Conservation (phyloP, 2,329 filamentous ascomycete genomes). For the Hypoxylon sp. region DNA sequence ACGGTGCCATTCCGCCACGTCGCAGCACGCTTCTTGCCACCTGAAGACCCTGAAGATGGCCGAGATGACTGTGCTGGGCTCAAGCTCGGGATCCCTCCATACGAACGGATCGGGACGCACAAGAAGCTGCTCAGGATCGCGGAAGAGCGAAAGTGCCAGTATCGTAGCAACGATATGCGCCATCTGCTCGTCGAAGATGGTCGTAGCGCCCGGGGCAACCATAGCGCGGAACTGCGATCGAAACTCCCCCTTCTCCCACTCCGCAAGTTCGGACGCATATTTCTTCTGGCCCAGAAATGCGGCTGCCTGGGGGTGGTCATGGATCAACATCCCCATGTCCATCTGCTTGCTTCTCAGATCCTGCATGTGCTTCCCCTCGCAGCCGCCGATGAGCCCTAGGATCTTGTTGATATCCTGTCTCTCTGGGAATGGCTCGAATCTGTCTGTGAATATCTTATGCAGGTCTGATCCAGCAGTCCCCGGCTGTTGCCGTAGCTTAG, state of each 20-base stretch:
- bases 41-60: slow-evolving; percentile 18
- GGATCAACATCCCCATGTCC: slow-evolving; percentile 13
- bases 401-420: slow-evolving; percentile 13
- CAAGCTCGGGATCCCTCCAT: slow-evolving; percentile 9
- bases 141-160: slow-evolving; percentile 34
- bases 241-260: slow-evolving; percentile 10
- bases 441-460: slow-evolving; percentile 11
- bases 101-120: slow-evolving; percentile 28
- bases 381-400: slow-evolving; percentile 21
- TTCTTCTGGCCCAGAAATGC: slow-evolving; percentile 10
- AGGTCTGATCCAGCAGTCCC: not conserved
- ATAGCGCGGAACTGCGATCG: slow-evolving; percentile 7
- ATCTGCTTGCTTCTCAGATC: slow-evolving; percentile 18
- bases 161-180: slow-evolving; percentile 28
- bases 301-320: slow-evolving; percentile 1
- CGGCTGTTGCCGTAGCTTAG: not conserved
- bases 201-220: not conserved
- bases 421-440: slow-evolving; percentile 31
- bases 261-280: not conserved
- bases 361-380: slow-evolving; percentile 24
- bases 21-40: slow-evolving; percentile 19
- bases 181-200: slow-evolving; percentile 25
- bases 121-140: slow-evolving; percentile 11
- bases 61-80: slow-evolving; percentile 32
- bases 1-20: slow-evolving; percentile 36